These are phyloP conservation scores for Fusarium musae DNA, from an alignment of 2,329 filamentous ascomycete species.

Conservation along the genomic window DNA sequence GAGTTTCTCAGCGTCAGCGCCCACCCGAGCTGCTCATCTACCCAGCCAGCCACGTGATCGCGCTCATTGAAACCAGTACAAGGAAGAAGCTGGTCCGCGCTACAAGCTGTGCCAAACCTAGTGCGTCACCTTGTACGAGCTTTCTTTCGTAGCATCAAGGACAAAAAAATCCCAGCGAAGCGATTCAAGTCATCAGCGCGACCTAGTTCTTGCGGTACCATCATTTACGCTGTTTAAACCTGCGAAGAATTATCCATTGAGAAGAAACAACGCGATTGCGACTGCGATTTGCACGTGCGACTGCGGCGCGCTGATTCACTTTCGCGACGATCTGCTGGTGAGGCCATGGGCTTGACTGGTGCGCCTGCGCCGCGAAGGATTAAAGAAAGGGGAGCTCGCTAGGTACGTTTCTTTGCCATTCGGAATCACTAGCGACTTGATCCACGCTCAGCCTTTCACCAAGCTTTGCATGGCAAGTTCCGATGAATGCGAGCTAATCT, in stretches of 20 bases:
- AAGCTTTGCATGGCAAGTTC: neutral
- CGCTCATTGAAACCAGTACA: conserved; percentile 34
- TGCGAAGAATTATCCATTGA: conserved; percentile 17
- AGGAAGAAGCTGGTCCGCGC: conserved; percentile 32
- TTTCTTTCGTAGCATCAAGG: conserved; percentile 23
- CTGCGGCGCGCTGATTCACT: conserved; percentile 17
- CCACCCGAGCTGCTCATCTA: neutral
- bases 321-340: conserved; percentile 29
- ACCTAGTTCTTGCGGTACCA: neutral
- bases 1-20: conserved; percentile 4
- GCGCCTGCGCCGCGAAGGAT: conserved; percentile 45
- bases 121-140: conserved; percentile 44
- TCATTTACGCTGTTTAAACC: neutral
- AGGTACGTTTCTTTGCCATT: conserved; percentile 36
- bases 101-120: conserved; percentile 34
- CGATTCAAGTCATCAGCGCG: neutral
- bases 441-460: neutral
- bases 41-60: conserved; percentile 33
- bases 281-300: conserved; percentile 28
- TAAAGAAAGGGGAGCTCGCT: conserved; percentile 46
- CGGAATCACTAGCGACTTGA: neutral
- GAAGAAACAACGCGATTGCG: conserved; percentile 7
- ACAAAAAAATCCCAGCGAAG: neutral
- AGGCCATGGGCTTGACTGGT: conserved; percentile 52
- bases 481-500: conserved; percentile 21